Base-by-base conservation (phyloP, 441 rosid species). In the Kokia cookei region DNA sequence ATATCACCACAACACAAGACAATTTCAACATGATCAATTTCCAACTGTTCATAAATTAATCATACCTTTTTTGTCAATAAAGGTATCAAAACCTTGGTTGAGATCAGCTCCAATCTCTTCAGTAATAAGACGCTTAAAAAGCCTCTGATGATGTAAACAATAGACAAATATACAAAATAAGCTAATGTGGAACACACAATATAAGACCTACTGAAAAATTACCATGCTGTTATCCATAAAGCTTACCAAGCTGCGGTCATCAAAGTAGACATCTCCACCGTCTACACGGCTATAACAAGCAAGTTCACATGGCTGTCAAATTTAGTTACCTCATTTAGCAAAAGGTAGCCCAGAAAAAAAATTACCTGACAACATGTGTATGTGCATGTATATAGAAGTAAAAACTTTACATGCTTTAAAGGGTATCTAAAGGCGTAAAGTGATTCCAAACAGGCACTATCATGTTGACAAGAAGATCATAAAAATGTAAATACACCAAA, bases 61-160 rank as follows among this genome's bases (percentile, higher is more conserved):
- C 74, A 57, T 83, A 95, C 98, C 97, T 84, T 71, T 90, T 77
- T 95, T 95, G 77, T 82, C 91, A 74, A 75, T 82, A 82, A 86
- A 95, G 59, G 98, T 93, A 76, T 95, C 95, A 50, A 84, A 95
- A 71, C 99, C 98, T 82, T 91, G 88, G 81, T 95, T 91, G 69
- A 95, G 85, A 85, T 95, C 97, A 63, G 98, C 92, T 80, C 97
- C 98, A 81, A 89, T 71, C 37, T 93, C 97, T 84, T 93, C 93
- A 63, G 86, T 77, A 76, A 95, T 79, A 67, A 71, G 84, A 75
- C 90, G 97, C 81, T 88, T 91, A 82, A 95, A 93, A 71, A 88
- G 97, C 84, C 99, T 93, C 99, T 95, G 82, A 48, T 63, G 78
- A 61, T 50, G 66, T 47, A 50, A 63, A 79, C 71, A 65, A 70